Evolutionary conservation across 2,329 filamentous ascomycete species (phyloP), one percentile per base, ranked within the genome.

Genomic region (Fusarium sp.): DNA sequence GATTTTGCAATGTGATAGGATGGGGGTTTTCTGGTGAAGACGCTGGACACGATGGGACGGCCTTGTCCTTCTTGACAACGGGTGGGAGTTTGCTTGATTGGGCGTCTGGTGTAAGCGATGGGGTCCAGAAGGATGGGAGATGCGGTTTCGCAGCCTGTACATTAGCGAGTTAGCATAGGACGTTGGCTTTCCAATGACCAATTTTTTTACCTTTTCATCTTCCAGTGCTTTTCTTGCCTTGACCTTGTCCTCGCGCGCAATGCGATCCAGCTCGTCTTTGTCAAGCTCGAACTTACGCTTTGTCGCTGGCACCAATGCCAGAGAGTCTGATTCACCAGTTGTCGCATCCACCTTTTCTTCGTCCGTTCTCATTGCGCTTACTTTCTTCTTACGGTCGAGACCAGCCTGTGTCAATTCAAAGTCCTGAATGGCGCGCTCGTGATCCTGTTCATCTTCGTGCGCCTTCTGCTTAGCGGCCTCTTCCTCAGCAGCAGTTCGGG

Each of bases 121-220:
- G 95, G 2, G 95, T 91, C 96, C 95, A 98, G 80, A 98, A 98
- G 1, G 93, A 96, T 0, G 93, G 92, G 0, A 97, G 81, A 17
- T 86, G 85, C 2, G 88, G 86, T 78, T 91, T 92, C 10, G 86
- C 83, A 4, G 88, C 85, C 75, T 88, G 79, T 19, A 71, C n/a
- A 37, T 46, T 49, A 56, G 9, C 10, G 44, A 25, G 15, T 72
- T 54, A 71, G 59, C 27, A 56, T 47, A 15, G 19, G 44, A 59
- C 43, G 47, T 20, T n/a, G 30, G 48, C 30, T 10, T 58, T 32
- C 32, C 39, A 9, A 44, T 32, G 22, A 39, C 15, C n/a, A 48
- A 13, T 13, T 17, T 13, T 27, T 69, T 43, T 72, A 89, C 89
- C 82, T 90, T 92, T 77, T 96, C 92, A 41, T 88, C 86, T 52